Base-by-base conservation (phyloP, 164 flowering plant species). In the Vitis rupestris region DNA sequence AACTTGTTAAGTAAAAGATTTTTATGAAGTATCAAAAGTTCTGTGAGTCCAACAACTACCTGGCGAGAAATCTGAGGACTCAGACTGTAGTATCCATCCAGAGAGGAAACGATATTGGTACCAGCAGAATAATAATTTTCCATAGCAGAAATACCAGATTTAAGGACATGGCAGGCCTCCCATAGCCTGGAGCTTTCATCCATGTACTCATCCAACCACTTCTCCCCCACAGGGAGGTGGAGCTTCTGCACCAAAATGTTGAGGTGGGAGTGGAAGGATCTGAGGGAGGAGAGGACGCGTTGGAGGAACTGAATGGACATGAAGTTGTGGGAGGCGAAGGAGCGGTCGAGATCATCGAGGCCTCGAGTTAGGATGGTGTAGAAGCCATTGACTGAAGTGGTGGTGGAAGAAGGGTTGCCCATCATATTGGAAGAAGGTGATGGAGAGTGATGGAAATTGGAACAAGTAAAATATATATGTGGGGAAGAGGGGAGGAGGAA, bases 141-240 rank as follows among this genome's bases (percentile, higher is more conserved):
- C 70, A 78, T 70, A 3, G 66, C 55, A 1, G 81, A 67, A 27
- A 74, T 52, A n/a, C 72, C 72, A 2, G 75, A 52, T 71, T 78
- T 78, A 53, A 78, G 73, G 0, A 78, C 67, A 29, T 67, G 77
- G 31, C 77, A 78, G 16, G 77, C 72, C 17, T 78, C 77, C 81
- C 77, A 78, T 10, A 78, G 72, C 58, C 72, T 63, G 3, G 81
- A 67, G 56, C 75, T 78, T 63, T 78, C 80, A 27, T 78, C 77
- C 81, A 78, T 78, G 63, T 78, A 74, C 72, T 78, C 77, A 13
- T 78, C 81, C 14, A 77, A 71, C 80, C 76, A 77, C n/a, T 73
- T 77, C 8, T 73, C 80, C 2, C 80, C 74, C 1, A 59, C 50
- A 3, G 77, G 81, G 8, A 78, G 27, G 44, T 67, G 77, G 56